phyloP scores from a whole-genome alignment of 2,329 filamentous ascomycete genomes.

The Niveomyces coronatus region DNA sequence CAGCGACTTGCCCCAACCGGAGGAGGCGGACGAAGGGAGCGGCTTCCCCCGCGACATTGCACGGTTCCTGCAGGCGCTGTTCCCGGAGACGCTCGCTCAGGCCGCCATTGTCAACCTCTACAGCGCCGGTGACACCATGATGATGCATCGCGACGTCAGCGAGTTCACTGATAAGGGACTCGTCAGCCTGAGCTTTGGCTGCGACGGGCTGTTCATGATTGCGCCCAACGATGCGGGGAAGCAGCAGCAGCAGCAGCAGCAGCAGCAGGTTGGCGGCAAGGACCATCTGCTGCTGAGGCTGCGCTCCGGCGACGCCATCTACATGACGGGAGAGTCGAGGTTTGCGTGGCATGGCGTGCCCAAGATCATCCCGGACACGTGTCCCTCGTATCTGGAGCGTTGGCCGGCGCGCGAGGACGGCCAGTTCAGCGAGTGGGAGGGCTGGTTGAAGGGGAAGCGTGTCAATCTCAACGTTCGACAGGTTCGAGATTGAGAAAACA shows the following conservation, averaged over 20 bases:
- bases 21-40: conserved; percentile 43
- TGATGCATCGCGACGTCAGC: conserved; percentile 87
- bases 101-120: conserved; percentile 94
- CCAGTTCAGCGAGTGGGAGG: conserved; percentile 58
- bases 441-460: conserved; percentile 81
- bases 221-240: conserved; percentile 44
- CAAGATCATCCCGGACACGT: conserved; percentile 70
- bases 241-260: conserved; percentile 28
- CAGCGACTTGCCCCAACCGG: too few species aligned
- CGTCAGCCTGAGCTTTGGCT: conserved; percentile 80
- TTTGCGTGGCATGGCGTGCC: conserved; percentile 96
- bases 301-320: conserved; percentile 77
- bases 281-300: conserved; percentile 54
- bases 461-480: conserved; percentile 91
- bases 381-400: conserved; percentile 59
- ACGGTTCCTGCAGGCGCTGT: conserved; percentile 55
- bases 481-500: conserved; percentile 48
- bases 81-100: conserved; percentile 68
- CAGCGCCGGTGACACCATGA: conserved; percentile 79
- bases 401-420: conserved; percentile 57
- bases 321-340: conserved; percentile 73
- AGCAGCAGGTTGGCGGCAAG: conserved; percentile 24
- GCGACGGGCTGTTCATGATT: conserved; percentile 81
- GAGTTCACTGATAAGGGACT: conserved; percentile 71
- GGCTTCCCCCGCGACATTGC: conserved; percentile 66